These are phyloP conservation scores for Angomonas desouzai DNA, from an alignment of 208 protist species.

Conservation along the genomic window DNA sequence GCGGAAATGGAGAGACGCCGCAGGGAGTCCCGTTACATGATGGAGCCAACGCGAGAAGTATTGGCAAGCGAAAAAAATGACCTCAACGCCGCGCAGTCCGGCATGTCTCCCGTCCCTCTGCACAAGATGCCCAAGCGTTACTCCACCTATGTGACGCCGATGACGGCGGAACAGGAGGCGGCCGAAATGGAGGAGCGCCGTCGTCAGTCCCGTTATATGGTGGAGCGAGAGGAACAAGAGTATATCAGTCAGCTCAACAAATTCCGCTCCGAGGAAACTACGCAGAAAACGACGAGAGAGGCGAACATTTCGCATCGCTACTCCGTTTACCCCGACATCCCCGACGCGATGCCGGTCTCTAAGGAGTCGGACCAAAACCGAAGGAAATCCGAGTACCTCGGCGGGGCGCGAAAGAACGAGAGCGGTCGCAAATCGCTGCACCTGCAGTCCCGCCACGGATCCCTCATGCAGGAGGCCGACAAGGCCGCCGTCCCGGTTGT, in stretches of 20 bases:
- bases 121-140: neutral
- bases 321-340: constrained; percentile 1
- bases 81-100: neutral
- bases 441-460: neutral
- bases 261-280: neutral
- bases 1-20: neutral
- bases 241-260: neutral
- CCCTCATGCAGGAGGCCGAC: neutral
- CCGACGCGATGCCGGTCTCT: neutral
- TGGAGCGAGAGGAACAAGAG: neutral
- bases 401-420: neutral
- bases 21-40: neutral
- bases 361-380: neutral
- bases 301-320: neutral
- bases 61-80: neutral
- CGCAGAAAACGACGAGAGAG: neutral
- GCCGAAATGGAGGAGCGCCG: constrained; percentile 1
- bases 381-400: neutral
- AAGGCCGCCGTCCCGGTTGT: neutral
- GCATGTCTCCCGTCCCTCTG: neutral
- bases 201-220: neutral
- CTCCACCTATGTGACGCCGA: neutral
- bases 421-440: neutral
- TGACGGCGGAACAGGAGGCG: neutral
- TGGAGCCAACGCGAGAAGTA: neutral